Evolutionary conservation across 2,329 filamentous ascomycete genomes (phyloP).

Genomic region (Clarireedia homoeocarpa): DNA sequence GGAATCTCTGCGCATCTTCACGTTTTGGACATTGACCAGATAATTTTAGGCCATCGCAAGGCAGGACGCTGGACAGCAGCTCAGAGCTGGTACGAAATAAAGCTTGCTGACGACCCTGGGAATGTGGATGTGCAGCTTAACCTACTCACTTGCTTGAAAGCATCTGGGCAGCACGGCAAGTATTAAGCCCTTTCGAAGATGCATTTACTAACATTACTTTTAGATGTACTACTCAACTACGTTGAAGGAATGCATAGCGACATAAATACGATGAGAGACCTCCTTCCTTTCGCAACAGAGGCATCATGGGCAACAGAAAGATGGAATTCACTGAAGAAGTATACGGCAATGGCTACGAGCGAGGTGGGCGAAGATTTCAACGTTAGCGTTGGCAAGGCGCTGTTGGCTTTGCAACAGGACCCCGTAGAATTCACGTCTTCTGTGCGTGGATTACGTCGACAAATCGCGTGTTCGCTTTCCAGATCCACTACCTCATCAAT

Average conservation of each 20-base stretch:
- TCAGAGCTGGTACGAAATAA: conserved; percentile 95
- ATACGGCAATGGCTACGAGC: conserved; percentile 45
- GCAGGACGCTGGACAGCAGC: conserved; percentile 89
- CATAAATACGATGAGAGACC: conserved; percentile 44
- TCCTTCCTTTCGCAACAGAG: conserved; percentile 80
- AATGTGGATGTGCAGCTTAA: conserved; percentile 74
- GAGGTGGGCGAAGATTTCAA: conserved; percentile 62
- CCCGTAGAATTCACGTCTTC: conserved; percentile 44
- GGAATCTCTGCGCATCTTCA: conserved; percentile 85
- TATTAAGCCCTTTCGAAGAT: conserved; percentile 7
- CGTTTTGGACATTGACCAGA: conserved; percentile 84
- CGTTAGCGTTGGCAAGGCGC: conserved; percentile 63
- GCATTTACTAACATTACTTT: conserved; percentile 6
- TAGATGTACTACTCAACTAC: conserved; percentile 79
- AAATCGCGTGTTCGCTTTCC: conserved; percentile 67
- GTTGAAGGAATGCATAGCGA: conserved; percentile 63
- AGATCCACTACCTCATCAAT: conserved; percentile 71
- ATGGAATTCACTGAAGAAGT: conserved; percentile 67
- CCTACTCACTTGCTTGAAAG: conserved; percentile 79
- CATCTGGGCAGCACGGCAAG: conserved; percentile 89
- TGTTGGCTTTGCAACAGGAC: conserved; percentile 50
- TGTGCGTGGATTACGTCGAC: conserved; percentile 59
- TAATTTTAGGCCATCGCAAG: conserved; percentile 87
- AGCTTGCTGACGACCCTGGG: conserved; percentile 69
- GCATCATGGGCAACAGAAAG: conserved; percentile 85